Base-by-base conservation (phyloP, 768 basidiomycete species). In the Steccherinum ochraceum region DNA sequence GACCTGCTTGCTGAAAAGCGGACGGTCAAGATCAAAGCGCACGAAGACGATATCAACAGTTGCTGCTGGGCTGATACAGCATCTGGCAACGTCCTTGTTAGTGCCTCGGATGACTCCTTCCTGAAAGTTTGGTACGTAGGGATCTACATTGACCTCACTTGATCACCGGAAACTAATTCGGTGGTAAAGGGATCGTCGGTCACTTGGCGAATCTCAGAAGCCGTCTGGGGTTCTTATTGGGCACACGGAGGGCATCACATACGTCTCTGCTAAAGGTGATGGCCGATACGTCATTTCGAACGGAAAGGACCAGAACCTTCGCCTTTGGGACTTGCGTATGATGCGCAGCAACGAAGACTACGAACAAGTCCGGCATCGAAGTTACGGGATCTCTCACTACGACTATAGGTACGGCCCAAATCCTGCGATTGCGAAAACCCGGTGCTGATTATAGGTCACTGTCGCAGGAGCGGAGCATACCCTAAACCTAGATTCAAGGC, bases 231-330 rank as follows among this genome's bases (percentile, higher is more conserved):
- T 95, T 1, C 75, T 98, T 12, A 84, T 95, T 40, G 96, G 96
- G 0, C 95, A 98, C 56, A 96, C 93, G 0, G 94, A 98, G 61
- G 92, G 95, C 40, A 87, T 97, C 51, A 93, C 95, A 4, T 90
- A 91, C 56, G 93, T 96, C 12, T 87, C 92, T 26, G 86, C 95
- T 1, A 97, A 96, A 60, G 95, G 95, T 4, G 95, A 98, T 61
- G 95, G 95, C 7, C 84, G 95, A 52, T 97, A 97, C 64, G 73
- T 95, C 43, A 84, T 98, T 42, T 93, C 91, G 16, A 98, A 98
- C 61, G 93, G 93, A 30, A 98, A 98, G 68, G 95, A 98, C 63
- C 94, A 98, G 60, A 81, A 89, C 1, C 72, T 93, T 46, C 83
- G 93, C 5, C 69, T 97, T 20, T 97, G 95, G 89, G 95, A 98